These are phyloP conservation scores for Neurospora terricola DNA, from an alignment of 495 filamentous ascomycete species.

Conservation along the genomic window DNA sequence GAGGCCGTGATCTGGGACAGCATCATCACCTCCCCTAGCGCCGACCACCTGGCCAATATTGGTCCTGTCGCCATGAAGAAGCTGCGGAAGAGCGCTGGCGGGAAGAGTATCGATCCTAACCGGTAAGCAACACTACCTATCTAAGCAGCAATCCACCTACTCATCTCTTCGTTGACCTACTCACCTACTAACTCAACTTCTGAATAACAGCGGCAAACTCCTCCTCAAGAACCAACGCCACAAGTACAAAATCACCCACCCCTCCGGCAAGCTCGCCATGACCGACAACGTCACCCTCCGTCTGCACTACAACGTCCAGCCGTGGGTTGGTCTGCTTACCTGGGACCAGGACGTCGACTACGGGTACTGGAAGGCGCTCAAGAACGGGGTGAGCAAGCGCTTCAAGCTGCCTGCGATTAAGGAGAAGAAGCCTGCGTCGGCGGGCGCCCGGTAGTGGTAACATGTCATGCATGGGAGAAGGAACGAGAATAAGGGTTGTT, in stretches of 20 bases:
- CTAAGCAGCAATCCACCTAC: background rate
- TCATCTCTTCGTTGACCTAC: background rate
- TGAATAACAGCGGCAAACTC: conserved; percentile 48
- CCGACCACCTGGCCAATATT: conserved; percentile 46
- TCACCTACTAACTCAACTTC: background rate
- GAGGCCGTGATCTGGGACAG: conserved; percentile 91
- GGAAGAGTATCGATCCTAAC: conserved; percentile 41
- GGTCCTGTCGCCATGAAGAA: conserved; percentile 42
- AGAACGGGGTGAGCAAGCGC: conserved; percentile 49
- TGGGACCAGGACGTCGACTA: conserved; percentile 57
- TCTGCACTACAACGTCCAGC: conserved; percentile 93
- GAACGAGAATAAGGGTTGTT: conserved; percentile 1
- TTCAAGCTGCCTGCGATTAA: conserved; percentile 74
- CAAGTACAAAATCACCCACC: conserved; percentile 92
- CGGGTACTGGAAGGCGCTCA: conserved; percentile 53
- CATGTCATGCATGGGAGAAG: background rate
- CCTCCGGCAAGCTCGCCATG: conserved; percentile 61
- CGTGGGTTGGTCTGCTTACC: conserved; percentile 81
- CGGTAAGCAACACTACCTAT: conserved; percentile 23
- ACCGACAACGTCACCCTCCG: conserved; percentile 62
- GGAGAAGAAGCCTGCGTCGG: conserved; percentile 30
- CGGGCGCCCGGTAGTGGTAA: background rate
- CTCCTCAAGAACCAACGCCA: conserved; percentile 67
- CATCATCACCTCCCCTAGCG: conserved; percentile 67
- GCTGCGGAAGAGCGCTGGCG: conserved; percentile 39